phyloP scores from a whole-genome alignment of 768 basidiomycete species.

The Symmetrospora coprosmae region DNA sequence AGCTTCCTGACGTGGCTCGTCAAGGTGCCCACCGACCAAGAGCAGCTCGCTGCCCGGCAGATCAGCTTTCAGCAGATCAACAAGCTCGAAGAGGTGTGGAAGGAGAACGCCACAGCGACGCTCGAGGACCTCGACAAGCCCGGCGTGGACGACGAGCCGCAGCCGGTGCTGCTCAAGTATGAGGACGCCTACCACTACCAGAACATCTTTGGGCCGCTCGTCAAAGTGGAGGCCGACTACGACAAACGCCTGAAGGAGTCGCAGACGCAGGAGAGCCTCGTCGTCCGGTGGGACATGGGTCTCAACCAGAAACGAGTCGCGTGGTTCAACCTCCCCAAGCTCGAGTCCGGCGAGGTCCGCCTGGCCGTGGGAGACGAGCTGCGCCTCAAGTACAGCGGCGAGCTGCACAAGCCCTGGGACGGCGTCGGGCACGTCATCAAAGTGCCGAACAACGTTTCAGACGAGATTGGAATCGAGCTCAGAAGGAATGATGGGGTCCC shows the following conservation, averaged over 20 bases:
- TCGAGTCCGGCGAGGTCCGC: slow-evolving; percentile 94
- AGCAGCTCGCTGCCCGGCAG: slow-evolving; percentile 88
- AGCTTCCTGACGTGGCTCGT: slow-evolving; percentile 99
- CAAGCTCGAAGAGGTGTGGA: slow-evolving; percentile 92
- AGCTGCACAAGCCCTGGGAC: slow-evolving; percentile 86
- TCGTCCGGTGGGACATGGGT: slow-evolving; percentile 92
- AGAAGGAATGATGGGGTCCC: slow-evolving; percentile 83
- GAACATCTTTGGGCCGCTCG: slow-evolving; percentile 96
- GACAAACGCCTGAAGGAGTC: slow-evolving; percentile 95
- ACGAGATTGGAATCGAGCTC: slow-evolving; percentile 90
- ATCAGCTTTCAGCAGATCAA: slow-evolving; percentile 96
- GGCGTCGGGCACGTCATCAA: slow-evolving; percentile 97
- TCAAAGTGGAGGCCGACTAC: slow-evolving; percentile 99
- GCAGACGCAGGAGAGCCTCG: slow-evolving; percentile 94
- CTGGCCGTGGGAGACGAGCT: slow-evolving; percentile 94
- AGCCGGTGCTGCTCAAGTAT: slow-evolving; percentile 74
- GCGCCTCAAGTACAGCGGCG: slow-evolving; percentile 72
- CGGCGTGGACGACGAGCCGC: slow-evolving; percentile 94
- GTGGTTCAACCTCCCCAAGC: slow-evolving; percentile 89
- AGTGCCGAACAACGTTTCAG: slow-evolving; percentile 96
- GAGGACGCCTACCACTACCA: slow-evolving; percentile 99
- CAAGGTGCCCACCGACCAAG: slow-evolving; percentile 88
- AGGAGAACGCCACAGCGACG: slow-evolving; percentile 82
- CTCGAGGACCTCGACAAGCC: slow-evolving; percentile 94
- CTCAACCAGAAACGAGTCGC: slow-evolving; percentile 98